Conservation (phyloP, 257 asterid species). For the Nicotiana benthamiana region DNA sequence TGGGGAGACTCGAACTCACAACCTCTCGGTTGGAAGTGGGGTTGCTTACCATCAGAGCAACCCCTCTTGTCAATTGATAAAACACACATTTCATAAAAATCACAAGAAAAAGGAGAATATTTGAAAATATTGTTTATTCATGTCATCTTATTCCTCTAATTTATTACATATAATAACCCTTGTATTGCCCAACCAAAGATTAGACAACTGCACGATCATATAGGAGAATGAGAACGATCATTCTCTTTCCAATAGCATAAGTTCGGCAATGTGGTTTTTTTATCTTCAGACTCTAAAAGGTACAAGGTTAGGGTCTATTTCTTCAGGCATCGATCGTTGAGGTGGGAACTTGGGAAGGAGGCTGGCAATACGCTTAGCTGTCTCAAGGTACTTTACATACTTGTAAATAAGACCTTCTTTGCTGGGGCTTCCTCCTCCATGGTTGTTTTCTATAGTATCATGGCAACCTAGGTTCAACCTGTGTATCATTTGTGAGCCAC, state of each 20-base stretch:
- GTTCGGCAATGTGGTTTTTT: neutral
- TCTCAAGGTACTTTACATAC: conserved; percentile 32
- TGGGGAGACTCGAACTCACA: no score
- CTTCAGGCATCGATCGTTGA: conserved; percentile 28
- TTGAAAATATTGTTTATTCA: neutral
- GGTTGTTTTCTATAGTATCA: neutral
- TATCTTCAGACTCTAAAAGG: conserved; percentile 23
- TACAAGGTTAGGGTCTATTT: conserved; percentile 29
- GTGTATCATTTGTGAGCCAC: conserved; percentile 9
- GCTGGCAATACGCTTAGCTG: conserved; percentile 32
- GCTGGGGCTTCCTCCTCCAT: neutral
- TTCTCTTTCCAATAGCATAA: neutral
- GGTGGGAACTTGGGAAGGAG: conserved; percentile 35
- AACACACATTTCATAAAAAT: neutral
- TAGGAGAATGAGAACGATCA: neutral
- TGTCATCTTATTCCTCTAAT: neutral
- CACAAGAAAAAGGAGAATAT: neutral
- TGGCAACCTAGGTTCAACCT: neutral
- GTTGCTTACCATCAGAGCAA: no score
- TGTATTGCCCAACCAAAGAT: neutral
- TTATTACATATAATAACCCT: neutral
- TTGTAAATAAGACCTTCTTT: neutral
- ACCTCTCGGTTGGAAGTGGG: no score
- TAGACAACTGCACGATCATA: neutral
- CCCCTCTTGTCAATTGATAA: neutral